These are phyloP conservation scores for Lindgomyces ingoldianus DNA, from an alignment of 495 filamentous ascomycete species.

Conservation along the genomic window DNA sequence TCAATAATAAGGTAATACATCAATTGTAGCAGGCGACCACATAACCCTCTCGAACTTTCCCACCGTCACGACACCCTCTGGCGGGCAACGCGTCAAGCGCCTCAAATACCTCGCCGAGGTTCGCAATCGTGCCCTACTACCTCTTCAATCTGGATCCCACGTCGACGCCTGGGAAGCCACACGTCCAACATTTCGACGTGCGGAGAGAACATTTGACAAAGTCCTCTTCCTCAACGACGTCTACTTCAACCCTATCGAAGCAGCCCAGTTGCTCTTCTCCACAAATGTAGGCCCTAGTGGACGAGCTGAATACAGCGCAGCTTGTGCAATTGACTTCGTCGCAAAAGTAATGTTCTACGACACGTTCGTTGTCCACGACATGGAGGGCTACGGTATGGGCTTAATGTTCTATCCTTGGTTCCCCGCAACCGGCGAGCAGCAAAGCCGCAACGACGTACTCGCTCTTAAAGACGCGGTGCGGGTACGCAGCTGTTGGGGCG, in stretches of 20 bases:
- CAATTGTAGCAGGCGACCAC: slow-evolving; percentile 54
- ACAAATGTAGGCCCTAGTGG: slow-evolving; percentile 63
- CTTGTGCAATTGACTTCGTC: slow-evolving; percentile 74
- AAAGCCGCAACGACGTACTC: slow-evolving; percentile 63
- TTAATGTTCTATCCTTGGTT: slow-evolving; percentile 77
- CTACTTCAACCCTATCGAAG: slow-evolving; percentile 69
- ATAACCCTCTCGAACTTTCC: slow-evolving; percentile 55
- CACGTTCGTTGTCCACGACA: slow-evolving; percentile 72
- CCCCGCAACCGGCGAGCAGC: slow-evolving; percentile 54
- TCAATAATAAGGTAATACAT: slow-evolving; percentile 47
- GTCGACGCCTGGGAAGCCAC: slow-evolving; percentile 9
- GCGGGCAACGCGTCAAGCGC: slow-evolving; percentile 63
- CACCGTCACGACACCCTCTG: slow-evolving; percentile 61
- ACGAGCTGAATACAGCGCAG: slow-evolving; percentile 63
- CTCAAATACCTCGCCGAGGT: slow-evolving; percentile 74
- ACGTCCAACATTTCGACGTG: neutral
- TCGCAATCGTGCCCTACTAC: slow-evolving; percentile 69
- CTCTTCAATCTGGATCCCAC: slow-evolving; percentile 53
- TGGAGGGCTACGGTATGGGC: slow-evolving; percentile 68
- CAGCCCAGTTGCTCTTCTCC: slow-evolving; percentile 69
- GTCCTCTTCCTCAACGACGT: slow-evolving; percentile 77
- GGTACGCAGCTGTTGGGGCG: slow-evolving; percentile 77
- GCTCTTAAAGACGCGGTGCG: slow-evolving; percentile 65
- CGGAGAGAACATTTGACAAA: slow-evolving; percentile 55
- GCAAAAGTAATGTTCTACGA: slow-evolving; percentile 78